Evolutionary conservation across 768 basidiomycete species (phyloP).

Genomic region (Tylopilus subfusipes): DNA sequence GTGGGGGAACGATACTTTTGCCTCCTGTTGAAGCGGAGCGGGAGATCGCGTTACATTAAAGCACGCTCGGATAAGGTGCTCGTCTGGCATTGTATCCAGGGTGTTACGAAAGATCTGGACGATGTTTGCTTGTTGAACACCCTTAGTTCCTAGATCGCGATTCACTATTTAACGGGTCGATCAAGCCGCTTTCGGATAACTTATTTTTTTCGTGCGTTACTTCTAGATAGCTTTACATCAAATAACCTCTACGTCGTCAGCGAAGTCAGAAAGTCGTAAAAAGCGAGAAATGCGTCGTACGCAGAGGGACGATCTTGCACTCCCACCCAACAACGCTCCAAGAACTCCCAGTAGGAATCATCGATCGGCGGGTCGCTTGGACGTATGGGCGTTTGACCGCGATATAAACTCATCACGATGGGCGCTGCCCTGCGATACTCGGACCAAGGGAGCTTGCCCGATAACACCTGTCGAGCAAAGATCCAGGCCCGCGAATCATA

Average conservation of each 20-base stretch:
- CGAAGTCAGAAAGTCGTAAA: constrained; percentile 8
- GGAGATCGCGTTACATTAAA: constrained; percentile 11
- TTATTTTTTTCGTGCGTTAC: not conserved
- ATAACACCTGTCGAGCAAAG: constrained; percentile 7
- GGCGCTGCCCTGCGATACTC: constrained; percentile 8
- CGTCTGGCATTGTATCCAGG: constrained; percentile 9
- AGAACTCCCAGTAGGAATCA: constrained; percentile 9
- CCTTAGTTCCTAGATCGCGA: constrained; percentile 1
- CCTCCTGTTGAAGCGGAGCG: constrained; percentile 6
- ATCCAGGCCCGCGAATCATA: not conserved
- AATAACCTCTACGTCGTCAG: not conserved
- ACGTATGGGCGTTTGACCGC: constrained; percentile 4
- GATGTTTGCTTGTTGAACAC: constrained; percentile 9
- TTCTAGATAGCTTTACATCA: not conserved
- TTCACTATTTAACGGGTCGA: not conserved
- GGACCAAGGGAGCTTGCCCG: constrained; percentile 12
- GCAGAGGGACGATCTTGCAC: constrained; percentile 11
- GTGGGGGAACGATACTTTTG: constrained; percentile 13
- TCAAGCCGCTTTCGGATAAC: not conserved
- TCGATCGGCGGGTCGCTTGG: constrained; percentile 2
- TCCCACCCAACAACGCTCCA: constrained; percentile 10
- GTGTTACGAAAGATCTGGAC: constrained; percentile 9
- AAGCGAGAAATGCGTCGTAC: constrained; percentile 9
- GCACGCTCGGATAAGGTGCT: constrained; percentile 13
- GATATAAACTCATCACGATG: constrained; percentile 1